Conservation (phyloP, 345 rosid species). For the Stellera chamaejasme region DNA sequence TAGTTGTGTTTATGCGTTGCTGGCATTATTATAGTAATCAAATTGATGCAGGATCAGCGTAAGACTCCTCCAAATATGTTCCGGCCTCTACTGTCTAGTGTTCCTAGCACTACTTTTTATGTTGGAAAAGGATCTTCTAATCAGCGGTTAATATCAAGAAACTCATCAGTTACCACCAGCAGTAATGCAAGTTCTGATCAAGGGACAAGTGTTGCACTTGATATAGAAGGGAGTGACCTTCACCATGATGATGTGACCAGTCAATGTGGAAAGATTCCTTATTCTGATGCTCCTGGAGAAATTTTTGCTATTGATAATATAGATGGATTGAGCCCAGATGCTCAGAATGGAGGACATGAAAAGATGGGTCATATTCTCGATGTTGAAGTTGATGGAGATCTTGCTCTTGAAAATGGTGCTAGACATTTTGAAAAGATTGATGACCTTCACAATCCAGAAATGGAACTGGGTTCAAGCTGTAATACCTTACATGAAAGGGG, state of each 20-base stretch:
- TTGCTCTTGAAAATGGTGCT: conserved; percentile 29
- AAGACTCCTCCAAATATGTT: conserved; percentile 96
- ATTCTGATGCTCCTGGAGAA: conserved; percentile 47
- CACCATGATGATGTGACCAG: conserved; percentile 28
- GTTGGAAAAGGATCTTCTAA: conserved; percentile 56
- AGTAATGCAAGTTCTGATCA: conserved; percentile 64
- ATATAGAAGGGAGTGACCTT: conserved; percentile 45
- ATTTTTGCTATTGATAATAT: conserved; percentile 48
- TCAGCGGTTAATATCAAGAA: conserved; percentile 48
- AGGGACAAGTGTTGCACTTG: conserved; percentile 38
- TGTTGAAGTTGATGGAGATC: conserved; percentile 29
- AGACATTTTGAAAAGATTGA: conserved; percentile 33
- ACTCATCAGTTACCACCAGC: conserved; percentile 65
- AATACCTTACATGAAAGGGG: conserved; percentile 26
- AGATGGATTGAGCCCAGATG: conserved; percentile 33
- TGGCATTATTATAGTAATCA: conserved; percentile 11
- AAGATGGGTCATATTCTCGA: conserved; percentile 29
- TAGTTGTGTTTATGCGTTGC: conserved; percentile 11
- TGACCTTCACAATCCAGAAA: conserved; percentile 24
- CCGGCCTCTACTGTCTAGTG: conserved; percentile 96
- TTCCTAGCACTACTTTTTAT: conserved; percentile 81
- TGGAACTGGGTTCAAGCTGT: conserved; percentile 36
- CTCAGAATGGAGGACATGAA: conserved; percentile 30
- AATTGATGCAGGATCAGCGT: conserved; percentile 63
- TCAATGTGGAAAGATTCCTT: conserved; percentile 30